Conservation (phyloP, 768 basidiomycete species). For the Mrakia gelida region DNA sequence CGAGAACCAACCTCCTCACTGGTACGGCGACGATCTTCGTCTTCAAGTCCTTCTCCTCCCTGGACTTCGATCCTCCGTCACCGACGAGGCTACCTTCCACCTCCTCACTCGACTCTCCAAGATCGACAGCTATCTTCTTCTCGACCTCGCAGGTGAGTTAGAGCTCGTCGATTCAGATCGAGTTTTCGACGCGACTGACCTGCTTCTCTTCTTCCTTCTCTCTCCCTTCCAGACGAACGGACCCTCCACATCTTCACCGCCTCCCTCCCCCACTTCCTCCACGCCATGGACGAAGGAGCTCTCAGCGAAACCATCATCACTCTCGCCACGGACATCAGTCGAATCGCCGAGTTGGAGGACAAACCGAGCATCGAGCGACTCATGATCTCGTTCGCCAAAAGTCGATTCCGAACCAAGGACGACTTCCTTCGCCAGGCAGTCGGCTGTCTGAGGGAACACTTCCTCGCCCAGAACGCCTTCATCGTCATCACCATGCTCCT, state of each 20-base stretch:
- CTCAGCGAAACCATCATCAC: slow-evolving; percentile 59
- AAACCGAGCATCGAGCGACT: slow-evolving; percentile 77
- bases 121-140: slow-evolving; percentile 59
- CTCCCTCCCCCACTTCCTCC: slow-evolving; percentile 81
- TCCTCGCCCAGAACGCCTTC: slow-evolving; percentile 62
- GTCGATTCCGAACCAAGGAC: slow-evolving; percentile 82
- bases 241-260: slow-evolving; percentile 53
- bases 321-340: slow-evolving; percentile 69
- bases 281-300: slow-evolving; percentile 64
- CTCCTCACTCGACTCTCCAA: slow-evolving; percentile 62
- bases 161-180: neutral
- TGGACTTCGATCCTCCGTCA: slow-evolving; percentile 73
- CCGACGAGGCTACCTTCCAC: slow-evolving; percentile 62
- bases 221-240: slow-evolving; percentile 33
- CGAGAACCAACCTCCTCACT: slow-evolving; percentile 63
- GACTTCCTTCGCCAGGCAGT: slow-evolving; percentile 90
- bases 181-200: neutral
- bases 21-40: slow-evolving; percentile 58
- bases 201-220: neutral
- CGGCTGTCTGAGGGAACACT: slow-evolving; percentile 77
- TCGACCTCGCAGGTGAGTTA: slow-evolving; percentile 51
- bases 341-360: slow-evolving; percentile 66
- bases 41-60: slow-evolving; percentile 68
- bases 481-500: slow-evolving; percentile 80
- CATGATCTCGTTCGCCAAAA: slow-evolving; percentile 81